Base-by-base conservation (phyloP, 73 alveolate species). In the Uronychia binucleata region DNA sequence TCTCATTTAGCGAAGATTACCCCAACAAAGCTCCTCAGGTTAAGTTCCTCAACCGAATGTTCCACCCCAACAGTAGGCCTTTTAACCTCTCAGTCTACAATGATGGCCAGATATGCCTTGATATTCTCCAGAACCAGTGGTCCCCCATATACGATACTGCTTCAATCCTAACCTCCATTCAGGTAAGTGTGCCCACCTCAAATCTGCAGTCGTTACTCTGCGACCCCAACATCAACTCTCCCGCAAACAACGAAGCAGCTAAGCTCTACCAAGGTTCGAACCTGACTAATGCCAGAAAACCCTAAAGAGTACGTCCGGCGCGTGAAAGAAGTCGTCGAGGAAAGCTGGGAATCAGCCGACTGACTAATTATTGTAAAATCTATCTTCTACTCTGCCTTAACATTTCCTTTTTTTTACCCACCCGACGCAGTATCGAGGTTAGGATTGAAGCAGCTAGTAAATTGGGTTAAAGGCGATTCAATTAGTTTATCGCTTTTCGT, bases 1-100 rank as follows among this genome's bases (percentile, higher is more conserved):
- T 98, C 82, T 98, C 93, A 81, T 98, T 97, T 82, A 87, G 97
- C 30, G 99, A 97, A 89, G 99, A 98, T 79, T 98, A 97, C 91
- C 99, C 99, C 1, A 93, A 88, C 80, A 98, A 97, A 90, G 97
- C 99, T 27, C 99, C 99, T 26, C 76, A 84, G 34, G 99, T 97
- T 26, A 94, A 80, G 83, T 98, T 98, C 85, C 89, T 83, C 82
- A 94, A 98, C 27, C 93, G 93, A 79, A 97, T 98, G 90, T 98
- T 97, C 93, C 99, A 98, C 92, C 99, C 99, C 0, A 98, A 97
- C 90, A 91, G 93, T 67, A 26, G 26, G 26, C 14, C 1, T 13
- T 26, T 13, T 25, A 67, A 1, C 5, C 30, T 67, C 14, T 14
- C 29, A 67, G 67, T 46, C 19, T 46, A 96, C 95, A 94, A 88